Evolutionary conservation across 768 basidiomycete genomes (phyloP).

Genomic region (Antrodiella citrinella): DNA sequence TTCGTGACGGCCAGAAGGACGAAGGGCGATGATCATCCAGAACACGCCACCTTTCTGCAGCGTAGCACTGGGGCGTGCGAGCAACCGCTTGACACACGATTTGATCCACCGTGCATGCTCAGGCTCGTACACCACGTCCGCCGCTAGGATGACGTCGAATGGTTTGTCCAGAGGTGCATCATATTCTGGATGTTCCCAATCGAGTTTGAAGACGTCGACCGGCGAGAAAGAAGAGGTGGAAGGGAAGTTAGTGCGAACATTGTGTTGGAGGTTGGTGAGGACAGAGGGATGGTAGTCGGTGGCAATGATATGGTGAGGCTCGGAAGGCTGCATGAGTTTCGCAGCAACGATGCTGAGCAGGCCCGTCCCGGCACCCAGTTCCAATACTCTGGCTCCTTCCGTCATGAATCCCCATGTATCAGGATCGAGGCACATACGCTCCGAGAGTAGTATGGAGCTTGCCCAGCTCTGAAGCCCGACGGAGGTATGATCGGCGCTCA

Average conservation of each 20-base stretch:
- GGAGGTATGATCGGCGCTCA: slow-evolving; percentile 61
- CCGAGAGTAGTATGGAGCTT: slow-evolving; percentile 63
- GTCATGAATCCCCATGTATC: slow-evolving; percentile 28
- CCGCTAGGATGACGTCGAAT: slow-evolving; percentile 69
- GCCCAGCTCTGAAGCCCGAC: slow-evolving; percentile 86
- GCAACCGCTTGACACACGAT: slow-evolving; percentile 44
- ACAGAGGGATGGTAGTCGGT: slow-evolving; percentile 80
- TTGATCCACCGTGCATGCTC: slow-evolving; percentile 65
- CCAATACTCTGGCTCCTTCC: slow-evolving; percentile 36
- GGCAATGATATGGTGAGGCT: slow-evolving; percentile 39
- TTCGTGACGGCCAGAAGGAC: slow-evolving; percentile 57
- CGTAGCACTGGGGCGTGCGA: slow-evolving; percentile 22
- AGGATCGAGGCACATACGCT: slow-evolving; percentile 47
- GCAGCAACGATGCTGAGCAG: slow-evolving; percentile 66
- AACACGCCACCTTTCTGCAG: slow-evolving; percentile 38
- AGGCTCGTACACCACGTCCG: slow-evolving; percentile 73
- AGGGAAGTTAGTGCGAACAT: slow-evolving; percentile 47
- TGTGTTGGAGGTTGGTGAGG: slow-evolving; percentile 54
- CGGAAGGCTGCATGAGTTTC: slow-evolving; percentile 30
- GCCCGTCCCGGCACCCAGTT: slow-evolving; percentile 84
- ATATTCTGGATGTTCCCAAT: slow-evolving; percentile 50
- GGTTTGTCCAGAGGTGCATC: slow-evolving; percentile 27
- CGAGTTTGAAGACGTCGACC: slow-evolving; percentile 44
- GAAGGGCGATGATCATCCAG: slow-evolving; percentile 66
- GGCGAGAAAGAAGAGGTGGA: slow-evolving; percentile 10